Evolutionary conservation across 768 basidiomycete species (phyloP).

Genomic region (Chlorophyllum brunneum): DNA sequence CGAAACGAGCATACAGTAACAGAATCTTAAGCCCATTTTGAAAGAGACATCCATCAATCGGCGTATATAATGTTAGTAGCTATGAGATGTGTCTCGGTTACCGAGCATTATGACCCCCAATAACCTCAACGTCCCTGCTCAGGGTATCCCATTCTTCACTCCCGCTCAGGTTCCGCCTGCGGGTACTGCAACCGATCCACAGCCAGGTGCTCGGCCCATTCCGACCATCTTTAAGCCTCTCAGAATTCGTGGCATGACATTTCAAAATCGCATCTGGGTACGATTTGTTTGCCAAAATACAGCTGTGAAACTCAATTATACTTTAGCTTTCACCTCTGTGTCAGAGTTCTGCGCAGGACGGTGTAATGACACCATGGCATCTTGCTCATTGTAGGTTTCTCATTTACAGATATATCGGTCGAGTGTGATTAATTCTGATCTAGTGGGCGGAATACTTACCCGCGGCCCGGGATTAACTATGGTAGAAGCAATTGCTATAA

Average conservation of each 20-base stretch:
- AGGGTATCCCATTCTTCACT: constrained; percentile 39
- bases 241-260: constrained; percentile 45
- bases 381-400: constrained; percentile 50
- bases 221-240: constrained; percentile 45
- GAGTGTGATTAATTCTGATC: no score
- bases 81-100: no score
- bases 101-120: no score
- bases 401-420: constrained; percentile 18
- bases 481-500: constrained; percentile 61
- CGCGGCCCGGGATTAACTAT: constrained; percentile 53
- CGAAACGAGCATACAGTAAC: no score
- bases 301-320: not conserved
- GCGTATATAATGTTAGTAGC: no score
- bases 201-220: constrained; percentile 32
- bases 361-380: constrained; percentile 51
- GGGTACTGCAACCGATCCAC: constrained; percentile 38
- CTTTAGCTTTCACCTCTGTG: constrained; percentile 49
- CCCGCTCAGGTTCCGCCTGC: constrained; percentile 40
- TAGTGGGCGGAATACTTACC: constrained; percentile 47
- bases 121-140: constrained; percentile 33
- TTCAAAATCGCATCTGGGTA: constrained; percentile 55
- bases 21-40: no score
- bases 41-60: no score
- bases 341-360: constrained; percentile 57
- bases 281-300: constrained; percentile 16